These are phyloP conservation scores for Notholithocarpus densiflorus DNA, from an alignment of 306 rosid species.

Conservation along the genomic window DNA sequence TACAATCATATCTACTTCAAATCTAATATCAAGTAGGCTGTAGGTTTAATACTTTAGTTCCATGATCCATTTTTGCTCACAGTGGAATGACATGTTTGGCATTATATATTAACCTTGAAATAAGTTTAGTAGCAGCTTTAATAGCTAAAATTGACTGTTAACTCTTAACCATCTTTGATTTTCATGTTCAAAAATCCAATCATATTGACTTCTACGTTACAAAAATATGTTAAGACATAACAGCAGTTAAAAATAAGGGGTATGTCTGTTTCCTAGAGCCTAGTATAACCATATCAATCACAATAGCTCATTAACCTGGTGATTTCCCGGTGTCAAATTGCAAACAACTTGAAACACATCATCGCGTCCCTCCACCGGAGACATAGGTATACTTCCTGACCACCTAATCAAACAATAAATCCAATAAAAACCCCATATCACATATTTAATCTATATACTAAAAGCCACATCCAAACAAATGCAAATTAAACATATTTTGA, in stretches of 20 bases:
- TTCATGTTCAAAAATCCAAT: not conserved
- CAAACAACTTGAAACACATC: conserved; percentile 78
- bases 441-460: not conserved
- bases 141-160: not conserved
- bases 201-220: not conserved
- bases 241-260: not conserved
- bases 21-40: not conserved
- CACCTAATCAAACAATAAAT: conserved; percentile 47
- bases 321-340: conserved; percentile 70
- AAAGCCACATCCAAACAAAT: not conserved
- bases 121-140: not conserved
- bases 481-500: not conserved
- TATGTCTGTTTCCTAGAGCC: not conserved
- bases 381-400: conserved; percentile 62
- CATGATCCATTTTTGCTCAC: not conserved
- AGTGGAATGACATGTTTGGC: not conserved
- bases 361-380: conserved; percentile 75
- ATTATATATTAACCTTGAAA: not conserved
- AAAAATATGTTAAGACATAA: not conserved
- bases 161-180: not conserved
- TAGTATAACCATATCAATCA: conserved; percentile 1
- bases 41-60: not conserved
- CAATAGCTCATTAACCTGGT: conserved; percentile 55
- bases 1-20: not conserved
- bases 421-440: conserved; percentile 23